phyloP scores from a whole-genome alignment of 2,329 filamentous ascomycete genomes.

The Apiospora koreana region DNA sequence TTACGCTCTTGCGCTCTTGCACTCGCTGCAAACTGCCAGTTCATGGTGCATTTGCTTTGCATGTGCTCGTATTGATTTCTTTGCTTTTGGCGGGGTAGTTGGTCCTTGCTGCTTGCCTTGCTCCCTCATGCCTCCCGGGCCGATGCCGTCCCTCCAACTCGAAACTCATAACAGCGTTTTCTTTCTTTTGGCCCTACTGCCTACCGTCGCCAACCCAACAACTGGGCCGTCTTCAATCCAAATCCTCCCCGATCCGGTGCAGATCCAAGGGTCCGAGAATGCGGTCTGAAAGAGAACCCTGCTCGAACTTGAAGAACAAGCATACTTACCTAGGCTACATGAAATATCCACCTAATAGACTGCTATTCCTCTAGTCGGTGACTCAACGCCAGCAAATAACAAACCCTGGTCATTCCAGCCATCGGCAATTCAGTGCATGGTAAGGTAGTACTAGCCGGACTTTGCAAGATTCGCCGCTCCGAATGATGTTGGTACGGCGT shows the following conservation, averaged over 20 bases:
- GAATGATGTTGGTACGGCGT: too few relatives aligned
- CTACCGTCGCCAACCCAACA: neutral
- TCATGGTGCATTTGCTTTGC: neutral
- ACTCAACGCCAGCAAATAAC: neutral
- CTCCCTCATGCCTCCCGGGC: neutral
- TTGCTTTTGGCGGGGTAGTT: neutral
- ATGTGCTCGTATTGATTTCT: neutral
- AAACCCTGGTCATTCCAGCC: neutral
- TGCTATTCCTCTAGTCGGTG: neutral
- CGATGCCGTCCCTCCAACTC: conserved; percentile 2
- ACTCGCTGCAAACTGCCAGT: neutral
- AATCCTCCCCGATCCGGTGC: neutral
- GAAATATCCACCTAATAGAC: neutral
- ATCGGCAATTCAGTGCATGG: neutral
- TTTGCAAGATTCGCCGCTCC: too few relatives aligned
- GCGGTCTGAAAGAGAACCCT: neutral
- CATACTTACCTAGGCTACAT: too few relatives aligned
- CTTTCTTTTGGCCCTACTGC: too few relatives aligned
- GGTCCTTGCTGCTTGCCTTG: too few relatives aligned
- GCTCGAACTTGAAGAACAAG: too few relatives aligned
- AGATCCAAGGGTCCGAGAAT: neutral
- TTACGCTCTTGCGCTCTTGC: neutral
- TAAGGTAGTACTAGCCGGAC: neutral
- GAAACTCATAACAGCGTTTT: neutral
- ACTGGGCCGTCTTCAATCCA: too few relatives aligned